These are phyloP conservation scores for Talaromyces rugulosus DNA, from an alignment of 2,329 filamentous ascomycete species.

Conservation along the genomic window DNA sequence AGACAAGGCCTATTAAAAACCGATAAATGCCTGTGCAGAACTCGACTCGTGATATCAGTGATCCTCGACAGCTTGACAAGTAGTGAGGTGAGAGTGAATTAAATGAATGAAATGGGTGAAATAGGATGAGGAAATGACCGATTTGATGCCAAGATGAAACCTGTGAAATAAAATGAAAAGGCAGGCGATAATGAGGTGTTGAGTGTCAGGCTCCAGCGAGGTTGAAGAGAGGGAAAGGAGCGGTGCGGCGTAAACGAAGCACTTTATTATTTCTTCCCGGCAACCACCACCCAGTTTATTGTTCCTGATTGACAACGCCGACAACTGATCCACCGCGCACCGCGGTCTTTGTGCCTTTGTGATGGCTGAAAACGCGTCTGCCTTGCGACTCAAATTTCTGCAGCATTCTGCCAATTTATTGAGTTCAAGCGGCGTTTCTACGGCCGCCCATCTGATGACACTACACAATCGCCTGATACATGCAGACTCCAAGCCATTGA, in stretches of 20 bases:
- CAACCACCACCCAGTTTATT: not conserved
- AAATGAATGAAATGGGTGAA: not conserved
- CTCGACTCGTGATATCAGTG: not conserved
- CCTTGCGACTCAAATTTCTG: constrained; percentile 33
- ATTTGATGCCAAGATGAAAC: not conserved
- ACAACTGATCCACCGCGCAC: not conserved
- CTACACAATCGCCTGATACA: constrained; percentile 34
- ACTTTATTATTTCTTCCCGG: not conserved
- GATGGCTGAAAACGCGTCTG: constrained; percentile 20
- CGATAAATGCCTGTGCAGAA: not conserved
- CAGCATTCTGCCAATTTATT: constrained; percentile 31
- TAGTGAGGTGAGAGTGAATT: not conserved
- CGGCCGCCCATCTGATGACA: constrained; percentile 36
- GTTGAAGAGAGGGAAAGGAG: not conserved
- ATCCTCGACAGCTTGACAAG: not conserved
- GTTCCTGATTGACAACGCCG: not conserved
- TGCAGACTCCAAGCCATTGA: constrained; percentile 30
- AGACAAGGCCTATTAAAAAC: not conserved
- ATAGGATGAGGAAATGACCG: not conserved
- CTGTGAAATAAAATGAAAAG: not conserved
- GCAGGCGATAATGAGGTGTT: not conserved
- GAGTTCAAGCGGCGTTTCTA: constrained; percentile 31
- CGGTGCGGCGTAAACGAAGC: not conserved
- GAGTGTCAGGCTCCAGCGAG: not conserved
- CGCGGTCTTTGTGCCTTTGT: not conserved